Base-by-base conservation (phyloP, 2,329 filamentous ascomycete genomes). In the Colletotrichum cereale region DNA sequence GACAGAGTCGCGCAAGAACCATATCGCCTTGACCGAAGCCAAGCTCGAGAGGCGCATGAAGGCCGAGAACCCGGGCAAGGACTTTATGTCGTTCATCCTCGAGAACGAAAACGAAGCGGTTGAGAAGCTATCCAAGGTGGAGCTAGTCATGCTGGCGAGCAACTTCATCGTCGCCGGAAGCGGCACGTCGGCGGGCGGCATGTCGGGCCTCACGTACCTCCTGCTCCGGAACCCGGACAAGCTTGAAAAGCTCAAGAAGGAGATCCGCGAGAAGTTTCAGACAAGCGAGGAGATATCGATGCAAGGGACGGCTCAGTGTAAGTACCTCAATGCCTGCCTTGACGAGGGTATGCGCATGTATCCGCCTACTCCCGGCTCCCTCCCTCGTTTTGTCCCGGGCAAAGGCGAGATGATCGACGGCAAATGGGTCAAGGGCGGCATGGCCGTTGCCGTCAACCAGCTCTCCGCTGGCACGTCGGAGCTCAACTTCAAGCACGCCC, bases 281-380 rank as follows among this genome's bases (percentile, higher is more conserved):
- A 16, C 61, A 11, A 26, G 12, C 10, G 14, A 53, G 8, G 61
- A 63, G 21, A 63, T 63, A 3, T 36, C 60, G 0, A 50, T 53
- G 31, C 29, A 36, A 18, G 44, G 34, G 11, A 40, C 48, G 16
- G 42, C 44, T 26, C n/a, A 42, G n/a, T 53, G 44, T 31, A 53
- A 50, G 11, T 63, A 63, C 11, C 60, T 63, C n/a, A 34, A 50
- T 16, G 31, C 60, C 6, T 58, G 62, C 21, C 26, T 58, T 3
- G 44, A 66, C 26, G 62, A 66, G 44, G 62, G 62, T 6, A 47
- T 66, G 55, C 52, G 62, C 6, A 47, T 56, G 52, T 58, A 66
- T 5, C 62, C 62, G 10, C 62, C 62, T 14, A 58, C 55, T 10
- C 52, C 52, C 1, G 62, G 62, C 16, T 56, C 40, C 26, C 62